A percentile compares a stretch with the other conserved stretches of the same genome.
These are phyloP conservation scores for Penstemon eatonii DNA, from an alignment of 257 asterid genomes.

Conservation along the genomic window DNA sequence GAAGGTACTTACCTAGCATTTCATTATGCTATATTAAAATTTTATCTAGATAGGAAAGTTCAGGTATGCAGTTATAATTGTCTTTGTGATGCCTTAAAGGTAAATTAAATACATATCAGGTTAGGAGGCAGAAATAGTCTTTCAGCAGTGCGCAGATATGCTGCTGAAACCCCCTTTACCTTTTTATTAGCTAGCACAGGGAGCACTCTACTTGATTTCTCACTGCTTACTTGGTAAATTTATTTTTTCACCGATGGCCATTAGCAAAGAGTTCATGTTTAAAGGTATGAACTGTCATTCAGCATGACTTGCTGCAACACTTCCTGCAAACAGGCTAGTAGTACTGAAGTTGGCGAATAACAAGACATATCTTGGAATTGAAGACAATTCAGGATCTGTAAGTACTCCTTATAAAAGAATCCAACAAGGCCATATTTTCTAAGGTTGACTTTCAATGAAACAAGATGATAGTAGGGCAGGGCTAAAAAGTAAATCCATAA, in stretches of 20 bases:
- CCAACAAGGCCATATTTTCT: too few relatives aligned
- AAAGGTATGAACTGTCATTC: not conserved
- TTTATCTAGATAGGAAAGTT: slow-evolving; percentile 16
- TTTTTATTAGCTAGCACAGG: slow-evolving; percentile 5
- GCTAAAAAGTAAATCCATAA: too few relatives aligned
- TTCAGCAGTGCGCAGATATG: slow-evolving; percentile 1
- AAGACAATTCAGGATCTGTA: too few relatives aligned
- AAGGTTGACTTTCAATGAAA: too few relatives aligned
- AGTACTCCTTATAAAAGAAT: too few relatives aligned
- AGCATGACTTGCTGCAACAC: slow-evolving; percentile 11
- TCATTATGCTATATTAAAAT: too few relatives aligned
- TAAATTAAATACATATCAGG: slow-evolving; percentile 5
- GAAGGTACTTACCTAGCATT: slow-evolving; percentile 57
- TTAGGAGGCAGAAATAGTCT: slow-evolving; percentile 8
- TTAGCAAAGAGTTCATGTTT: not conserved
- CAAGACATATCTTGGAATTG: too few relatives aligned
- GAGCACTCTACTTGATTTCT: not conserved
- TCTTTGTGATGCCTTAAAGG: slow-evolving; percentile 16
- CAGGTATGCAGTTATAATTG: slow-evolving; percentile 20
- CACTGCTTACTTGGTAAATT: not conserved
- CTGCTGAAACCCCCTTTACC: not conserved
- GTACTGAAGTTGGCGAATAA: too few relatives aligned
- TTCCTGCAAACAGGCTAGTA: not conserved
- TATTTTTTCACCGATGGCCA: not conserved
- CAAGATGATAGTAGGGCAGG: too few relatives aligned